Evolutionary conservation across 2,329 filamentous ascomycete genomes (phyloP), one percentile per base, ranked within the genome.

Genomic region (Claviceps humidiphila): DNA sequence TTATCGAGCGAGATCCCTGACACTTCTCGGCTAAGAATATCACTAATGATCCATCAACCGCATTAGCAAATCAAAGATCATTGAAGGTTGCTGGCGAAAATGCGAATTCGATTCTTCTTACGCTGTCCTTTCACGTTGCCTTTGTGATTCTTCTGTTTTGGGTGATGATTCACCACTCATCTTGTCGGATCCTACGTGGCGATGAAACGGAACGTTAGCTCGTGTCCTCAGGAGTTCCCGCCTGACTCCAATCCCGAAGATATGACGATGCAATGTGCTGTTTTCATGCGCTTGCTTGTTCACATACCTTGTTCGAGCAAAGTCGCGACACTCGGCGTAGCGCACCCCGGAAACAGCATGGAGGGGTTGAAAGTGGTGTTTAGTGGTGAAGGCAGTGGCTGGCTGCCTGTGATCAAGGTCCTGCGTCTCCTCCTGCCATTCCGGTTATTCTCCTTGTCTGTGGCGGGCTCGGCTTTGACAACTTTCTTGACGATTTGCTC

Each of bases 401-500:
- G 93, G 65, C 89, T 96, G 66, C 93, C 93, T 2, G 93, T 97
- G 66, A 98, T 97, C 55, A 98, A 78, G 2, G 93, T 98, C 63
- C 93, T 80, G 67, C 93, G 80, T 68, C 93, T 81, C 68, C 93
- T 80, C 56, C 93, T 81, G 50, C 93, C 91, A 68, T 96, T 97
- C 58, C 90, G 80, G 64, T 95, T 89, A 66, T 90, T 89, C 65
- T 94, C 89, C 68, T 93, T 93, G 55, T 86, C 84, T 53, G 62
- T 64, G 51, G 26, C 6, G 13, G 71, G 63, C 49, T 93, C 87
- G 56, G 83, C 87, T 69, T 95, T 91, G 52, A 98, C 91, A 57
- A 94, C 91, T 55, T 87, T 89, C 71, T 95, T 91, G 54, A 98
- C 93, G 57, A 97, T 97, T 69, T 97, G 89, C 73, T 98, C 93